Evolutionary conservation across 306 rosid species (phyloP).

Genomic region (Acmispon strigosus): DNA sequence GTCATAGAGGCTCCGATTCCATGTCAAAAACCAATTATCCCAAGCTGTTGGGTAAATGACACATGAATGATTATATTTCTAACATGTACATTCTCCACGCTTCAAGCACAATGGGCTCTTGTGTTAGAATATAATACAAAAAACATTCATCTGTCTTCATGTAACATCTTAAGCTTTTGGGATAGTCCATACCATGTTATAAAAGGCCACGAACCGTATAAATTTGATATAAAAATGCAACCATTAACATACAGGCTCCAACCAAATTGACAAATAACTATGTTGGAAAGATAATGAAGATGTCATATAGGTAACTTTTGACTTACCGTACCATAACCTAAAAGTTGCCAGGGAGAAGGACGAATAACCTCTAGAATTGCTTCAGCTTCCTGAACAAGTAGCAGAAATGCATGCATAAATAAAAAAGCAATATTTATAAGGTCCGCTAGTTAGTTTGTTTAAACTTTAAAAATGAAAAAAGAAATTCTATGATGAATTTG

Average conservation of each 20-base stretch:
- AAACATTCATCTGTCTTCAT: no score
- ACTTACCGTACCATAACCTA: constrained; percentile 79
- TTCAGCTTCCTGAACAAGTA: constrained; percentile 79
- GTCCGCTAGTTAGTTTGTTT: neutral
- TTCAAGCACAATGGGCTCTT: no score
- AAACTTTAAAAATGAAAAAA: neutral
- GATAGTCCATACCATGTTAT: neutral
- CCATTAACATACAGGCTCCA: neutral
- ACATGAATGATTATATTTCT: no score
- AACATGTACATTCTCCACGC: no score
- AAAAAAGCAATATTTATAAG: neutral
- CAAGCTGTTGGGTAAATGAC: no score
- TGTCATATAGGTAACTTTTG: constrained; percentile 15
- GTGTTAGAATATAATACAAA: no score
- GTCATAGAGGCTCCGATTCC: no score
- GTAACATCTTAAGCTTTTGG: no score
- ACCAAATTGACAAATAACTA: constrained; percentile 19
- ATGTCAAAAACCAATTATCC: no score
- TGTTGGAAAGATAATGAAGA: constrained; percentile 2
- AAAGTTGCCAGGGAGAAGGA: constrained; percentile 60
- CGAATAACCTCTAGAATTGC: constrained; percentile 75
- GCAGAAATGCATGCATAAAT: constrained; percentile 10
- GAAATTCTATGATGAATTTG: neutral
- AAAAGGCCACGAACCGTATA: neutral
- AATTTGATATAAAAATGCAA: neutral